A percentile compares a stretch with the other conserved stretches of the same genome.
Conservation (phyloP, 352 stramenopile species). For the Phytophthora multivora region DNA sequence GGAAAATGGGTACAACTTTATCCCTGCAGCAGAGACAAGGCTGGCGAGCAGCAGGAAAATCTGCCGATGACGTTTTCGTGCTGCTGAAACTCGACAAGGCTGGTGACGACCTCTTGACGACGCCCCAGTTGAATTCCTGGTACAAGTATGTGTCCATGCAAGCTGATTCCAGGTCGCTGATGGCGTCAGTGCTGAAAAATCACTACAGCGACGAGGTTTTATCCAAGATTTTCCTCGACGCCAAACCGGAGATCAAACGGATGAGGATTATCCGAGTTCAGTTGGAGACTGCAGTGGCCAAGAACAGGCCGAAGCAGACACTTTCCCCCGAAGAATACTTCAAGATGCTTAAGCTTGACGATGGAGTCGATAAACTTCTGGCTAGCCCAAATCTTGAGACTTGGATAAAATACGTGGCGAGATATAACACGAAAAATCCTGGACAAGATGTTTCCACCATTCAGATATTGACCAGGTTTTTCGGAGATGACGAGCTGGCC, state of each 20-base stretch:
- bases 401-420: not conserved
- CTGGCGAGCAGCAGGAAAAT: not conserved
- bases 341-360: conserved; percentile 2
- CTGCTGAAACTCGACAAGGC: not conserved
- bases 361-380: not conserved
- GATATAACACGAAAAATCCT: conserved; percentile 4
- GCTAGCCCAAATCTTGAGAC: not conserved
- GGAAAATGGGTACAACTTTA: not conserved
- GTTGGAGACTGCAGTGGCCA: not conserved
- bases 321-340: conserved; percentile 2
- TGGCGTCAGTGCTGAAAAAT: not conserved
- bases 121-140: not conserved
- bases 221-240: not conserved
- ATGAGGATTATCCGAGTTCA: not conserved
- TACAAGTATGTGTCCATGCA: not conserved
- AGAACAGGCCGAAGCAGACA: not conserved
- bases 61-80: not conserved
- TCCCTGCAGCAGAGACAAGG: not conserved
- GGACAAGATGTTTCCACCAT: not conserved
- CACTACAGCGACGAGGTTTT: not conserved
- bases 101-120: not conserved
- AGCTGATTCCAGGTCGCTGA: not conserved
- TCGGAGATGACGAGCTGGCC: not conserved
- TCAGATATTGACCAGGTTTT: conserved; percentile 2
- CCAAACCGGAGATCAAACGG: not conserved